These are phyloP conservation scores for Salix koriyanagi DNA, from an alignment of 345 rosid genomes.

Conservation along the genomic window DNA sequence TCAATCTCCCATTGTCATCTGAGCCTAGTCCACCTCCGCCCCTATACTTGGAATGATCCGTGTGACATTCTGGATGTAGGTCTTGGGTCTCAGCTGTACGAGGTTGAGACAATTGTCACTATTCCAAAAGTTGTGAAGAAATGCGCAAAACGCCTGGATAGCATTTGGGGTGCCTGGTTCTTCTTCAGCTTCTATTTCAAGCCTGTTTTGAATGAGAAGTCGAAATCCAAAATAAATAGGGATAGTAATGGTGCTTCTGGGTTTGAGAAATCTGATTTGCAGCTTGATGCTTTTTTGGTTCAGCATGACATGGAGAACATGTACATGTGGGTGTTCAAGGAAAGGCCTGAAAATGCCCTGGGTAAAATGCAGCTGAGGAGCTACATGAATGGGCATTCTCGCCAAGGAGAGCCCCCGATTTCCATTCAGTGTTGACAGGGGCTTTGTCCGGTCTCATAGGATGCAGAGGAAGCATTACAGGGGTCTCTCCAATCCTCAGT, in stretches of 20 bases:
- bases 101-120: conserved; percentile 60
- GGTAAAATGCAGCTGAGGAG: conserved; percentile 99
- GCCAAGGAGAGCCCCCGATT: conserved; percentile 91
- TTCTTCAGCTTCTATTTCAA: conserved; percentile 91
- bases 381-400: conserved; percentile 96
- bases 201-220: conserved; percentile 81
- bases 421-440: conserved; percentile 91
- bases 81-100: conserved; percentile 64
- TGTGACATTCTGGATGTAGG: conserved; percentile 85
- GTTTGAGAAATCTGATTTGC: conserved; percentile 76
- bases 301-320: conserved; percentile 99
- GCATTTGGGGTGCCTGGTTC: conserved; percentile 99
- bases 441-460: conserved; percentile 89
- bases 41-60: conserved; percentile 47
- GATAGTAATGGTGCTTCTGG: conserved; percentile 80
- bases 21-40: conserved; percentile 75
- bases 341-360: conserved; percentile 90
- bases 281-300: conserved; percentile 82
- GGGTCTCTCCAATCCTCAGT: conserved; percentile 94
- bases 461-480: conserved; percentile 98
- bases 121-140: conserved; percentile 62
- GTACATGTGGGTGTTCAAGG: conserved; percentile 99
- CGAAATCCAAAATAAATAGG: conserved; percentile 64
- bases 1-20: conserved; percentile 80
- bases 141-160: conserved; percentile 76